phyloP scores from a whole-genome alignment of 495 filamentous ascomycete genomes.

The Penicillium desertorum region DNA sequence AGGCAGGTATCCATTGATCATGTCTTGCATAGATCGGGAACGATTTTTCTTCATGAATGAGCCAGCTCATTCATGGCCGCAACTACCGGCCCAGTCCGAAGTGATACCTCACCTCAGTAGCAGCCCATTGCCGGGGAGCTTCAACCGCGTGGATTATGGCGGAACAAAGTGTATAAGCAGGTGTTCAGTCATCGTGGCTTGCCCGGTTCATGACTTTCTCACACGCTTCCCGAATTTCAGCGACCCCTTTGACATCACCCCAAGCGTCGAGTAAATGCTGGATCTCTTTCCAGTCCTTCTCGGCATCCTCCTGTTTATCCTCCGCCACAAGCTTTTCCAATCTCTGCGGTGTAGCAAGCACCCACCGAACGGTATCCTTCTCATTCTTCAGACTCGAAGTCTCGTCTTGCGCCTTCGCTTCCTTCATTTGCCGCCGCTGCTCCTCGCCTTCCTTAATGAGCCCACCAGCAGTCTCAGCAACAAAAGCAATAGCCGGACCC shows the following conservation, averaged over 20 bases:
- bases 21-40: not conserved
- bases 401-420: constrained; percentile 36
- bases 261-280: constrained; percentile 50
- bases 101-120: not conserved
- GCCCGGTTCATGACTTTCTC: constrained; percentile 50
- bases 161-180: not conserved
- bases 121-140: not conserved
- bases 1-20: not conserved
- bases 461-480: constrained; percentile 71
- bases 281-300: constrained; percentile 59
- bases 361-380: constrained; percentile 69
- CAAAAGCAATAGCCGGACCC: constrained; percentile 72
- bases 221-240: constrained; percentile 61
- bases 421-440: constrained; percentile 35
- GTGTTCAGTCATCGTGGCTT: constrained; percentile 32
- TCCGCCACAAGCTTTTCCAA: constrained; percentile 49
- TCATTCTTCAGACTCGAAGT: constrained; percentile 47
- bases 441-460: constrained; percentile 58
- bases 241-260: constrained; percentile 58
- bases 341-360: constrained; percentile 58
- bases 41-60: not conserved
- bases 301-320: constrained; percentile 54
- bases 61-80: not conserved
- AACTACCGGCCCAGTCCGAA: not conserved
- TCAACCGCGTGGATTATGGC: not conserved